phyloP scores from a whole-genome alignment of 352 stramenopile genomes.

The Globisporangium cylindrosporum region DNA sequence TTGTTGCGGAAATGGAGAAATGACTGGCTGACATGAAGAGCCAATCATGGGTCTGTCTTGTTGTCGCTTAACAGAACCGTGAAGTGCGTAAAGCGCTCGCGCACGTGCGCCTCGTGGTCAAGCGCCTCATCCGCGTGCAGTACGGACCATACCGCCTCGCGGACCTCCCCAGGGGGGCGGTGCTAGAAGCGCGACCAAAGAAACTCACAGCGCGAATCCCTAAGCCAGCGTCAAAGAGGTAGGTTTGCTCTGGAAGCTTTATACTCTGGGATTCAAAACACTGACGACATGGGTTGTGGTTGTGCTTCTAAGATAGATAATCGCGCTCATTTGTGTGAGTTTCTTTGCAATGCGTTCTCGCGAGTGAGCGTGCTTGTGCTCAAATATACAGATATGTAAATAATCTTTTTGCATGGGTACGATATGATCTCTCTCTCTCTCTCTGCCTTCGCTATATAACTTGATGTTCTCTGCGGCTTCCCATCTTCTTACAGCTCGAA shows the following conservation, averaged over 20 bases:
- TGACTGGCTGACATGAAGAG: neutral
- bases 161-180: conserved; percentile 66
- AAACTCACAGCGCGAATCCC: conserved; percentile 20
- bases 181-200: conserved; percentile 77
- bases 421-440: neutral
- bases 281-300: neutral
- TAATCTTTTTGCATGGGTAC: conserved; percentile 6
- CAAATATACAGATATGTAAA: conserved; percentile 19
- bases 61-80: conserved; percentile 64
- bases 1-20: neutral
- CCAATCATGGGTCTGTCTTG: neutral
- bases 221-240: conserved; percentile 24
- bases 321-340: neutral
- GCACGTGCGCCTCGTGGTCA: conserved; percentile 84
- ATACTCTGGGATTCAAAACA: neutral
- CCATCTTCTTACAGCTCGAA: conserved; percentile 52
- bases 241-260: neutral
- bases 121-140: conserved; percentile 85
- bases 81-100: conserved; percentile 88
- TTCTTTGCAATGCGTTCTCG: neutral
- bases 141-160: conserved; percentile 89
- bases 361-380: neutral
- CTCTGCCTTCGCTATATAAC: neutral
- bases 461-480: conserved; percentile 11
- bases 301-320: neutral